phyloP scores from a whole-genome alignment of 352 stramenopile genomes.

The Phytopythium litorale region DNA sequence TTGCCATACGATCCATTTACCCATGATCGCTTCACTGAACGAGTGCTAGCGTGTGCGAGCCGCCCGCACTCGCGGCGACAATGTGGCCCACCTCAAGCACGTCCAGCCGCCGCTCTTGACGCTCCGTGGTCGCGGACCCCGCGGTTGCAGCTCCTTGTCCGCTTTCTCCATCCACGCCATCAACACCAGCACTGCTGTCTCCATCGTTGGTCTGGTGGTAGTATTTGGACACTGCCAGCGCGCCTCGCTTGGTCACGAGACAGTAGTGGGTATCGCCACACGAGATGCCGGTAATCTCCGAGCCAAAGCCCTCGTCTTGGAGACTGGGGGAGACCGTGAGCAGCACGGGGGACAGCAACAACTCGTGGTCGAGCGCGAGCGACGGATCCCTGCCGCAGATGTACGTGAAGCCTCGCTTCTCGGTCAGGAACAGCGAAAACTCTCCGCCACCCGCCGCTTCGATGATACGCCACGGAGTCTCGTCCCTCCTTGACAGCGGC shows the following conservation, averaged over 20 bases:
- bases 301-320: constrained; percentile 16
- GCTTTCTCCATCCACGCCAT: neutral
- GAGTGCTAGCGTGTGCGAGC: constrained; percentile 5
- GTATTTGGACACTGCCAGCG: constrained; percentile 13
- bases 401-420: constrained; percentile 22
- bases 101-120: neutral
- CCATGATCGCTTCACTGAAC: neutral
- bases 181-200: neutral
- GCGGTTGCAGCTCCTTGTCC: neutral
- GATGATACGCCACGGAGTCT: constrained; percentile 13
- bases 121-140: neutral
- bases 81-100: neutral
- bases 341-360: constrained; percentile 25
- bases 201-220: neutral
- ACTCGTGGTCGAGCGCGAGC: constrained; percentile 6
- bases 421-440: constrained; percentile 35
- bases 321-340: constrained; percentile 15
- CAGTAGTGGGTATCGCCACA: constrained; percentile 44
- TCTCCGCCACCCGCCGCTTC: constrained; percentile 31
- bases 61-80: neutral
- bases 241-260: constrained; percentile 22
- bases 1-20: neutral
- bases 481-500: constrained; percentile 6
- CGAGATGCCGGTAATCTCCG: constrained; percentile 23
- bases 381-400: constrained; percentile 37